A percentile compares a stretch with the other conserved stretches of the same genome.
These are phyloP conservation scores for Cyberlindnera lachancei DNA, from an alignment of 805 yeast genomes.

Conservation along the genomic window DNA sequence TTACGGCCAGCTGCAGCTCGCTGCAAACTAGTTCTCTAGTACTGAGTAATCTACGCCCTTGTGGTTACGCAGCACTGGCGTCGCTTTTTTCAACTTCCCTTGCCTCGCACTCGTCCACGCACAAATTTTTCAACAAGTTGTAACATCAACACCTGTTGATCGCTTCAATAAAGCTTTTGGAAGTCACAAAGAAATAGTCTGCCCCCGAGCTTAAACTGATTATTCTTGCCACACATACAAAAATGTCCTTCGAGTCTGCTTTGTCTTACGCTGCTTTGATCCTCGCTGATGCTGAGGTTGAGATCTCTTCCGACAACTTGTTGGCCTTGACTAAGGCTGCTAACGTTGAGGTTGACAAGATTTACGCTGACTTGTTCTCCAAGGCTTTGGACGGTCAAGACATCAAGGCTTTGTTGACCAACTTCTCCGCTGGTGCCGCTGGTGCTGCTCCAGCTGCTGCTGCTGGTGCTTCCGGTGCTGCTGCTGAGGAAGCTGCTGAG, in stretches of 20 bases:
- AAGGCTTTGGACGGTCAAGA: constrained; percentile 82
- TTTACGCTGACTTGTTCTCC: constrained; percentile 86
- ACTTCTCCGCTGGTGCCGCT: constrained; percentile 64
- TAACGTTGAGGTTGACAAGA: constrained; percentile 69
- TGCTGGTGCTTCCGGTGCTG: constrained; percentile 53
- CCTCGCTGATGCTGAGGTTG: constrained; percentile 88
- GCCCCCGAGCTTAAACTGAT: constrained; percentile 26
- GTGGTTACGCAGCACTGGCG: background rate
- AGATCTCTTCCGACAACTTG: constrained; percentile 79
- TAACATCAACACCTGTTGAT: too few species aligned
- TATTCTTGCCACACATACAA: constrained; percentile 23
- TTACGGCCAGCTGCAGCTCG: too few species aligned
- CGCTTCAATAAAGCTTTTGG: too few species aligned
- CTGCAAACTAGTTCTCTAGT: too few species aligned
- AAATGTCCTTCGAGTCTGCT: constrained; percentile 69
- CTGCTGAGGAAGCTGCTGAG: constrained; percentile 56
- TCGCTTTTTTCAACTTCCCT: background rate
- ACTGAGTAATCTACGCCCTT: background rate
- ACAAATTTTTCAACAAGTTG: constrained; percentile 1
- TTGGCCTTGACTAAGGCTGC: constrained; percentile 74
- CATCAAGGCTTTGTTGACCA: constrained; percentile 72
- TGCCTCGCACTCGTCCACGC: constrained; percentile 1
- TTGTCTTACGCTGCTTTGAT: constrained; percentile 91
- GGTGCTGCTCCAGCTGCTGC: constrained; percentile 68
- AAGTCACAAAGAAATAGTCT: constrained; percentile 23